Percentiles rank a stretch among this genome's conserved stretches.
Conservation (phyloP, 768 basidiomycete species). For the Tylopilus subfusipes region DNA sequence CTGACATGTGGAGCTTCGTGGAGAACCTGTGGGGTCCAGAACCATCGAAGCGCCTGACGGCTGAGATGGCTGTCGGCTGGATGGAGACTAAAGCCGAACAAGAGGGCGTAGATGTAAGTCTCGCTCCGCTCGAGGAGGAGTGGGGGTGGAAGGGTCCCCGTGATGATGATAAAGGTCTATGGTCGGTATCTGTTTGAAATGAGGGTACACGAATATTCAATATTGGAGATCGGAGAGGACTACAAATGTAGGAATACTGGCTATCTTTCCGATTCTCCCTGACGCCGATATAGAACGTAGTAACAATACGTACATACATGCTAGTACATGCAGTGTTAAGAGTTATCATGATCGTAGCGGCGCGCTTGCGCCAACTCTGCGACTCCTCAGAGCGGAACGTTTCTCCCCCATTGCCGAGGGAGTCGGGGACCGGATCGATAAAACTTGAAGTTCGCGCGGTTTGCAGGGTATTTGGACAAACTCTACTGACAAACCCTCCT, state of each 20-base stretch:
- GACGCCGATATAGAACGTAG: no score
- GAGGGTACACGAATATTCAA: no score
- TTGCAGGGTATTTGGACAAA: no score
- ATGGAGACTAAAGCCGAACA: conserved; percentile 17
- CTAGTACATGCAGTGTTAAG: neutral
- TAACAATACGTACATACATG: no score
- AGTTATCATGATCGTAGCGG: neutral
- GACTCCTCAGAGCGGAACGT: no score
- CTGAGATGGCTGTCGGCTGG: conserved; percentile 22
- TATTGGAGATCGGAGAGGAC: neutral
- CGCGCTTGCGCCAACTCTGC: no score
- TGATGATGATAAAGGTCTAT: conserved; percentile 4
- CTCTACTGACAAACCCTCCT: no score
- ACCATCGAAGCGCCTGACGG: conserved; percentile 23
- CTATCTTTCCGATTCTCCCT: no score
- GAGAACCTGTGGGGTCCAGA: conserved; percentile 25
- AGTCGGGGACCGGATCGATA: no score
- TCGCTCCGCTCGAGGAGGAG: conserved; percentile 13
- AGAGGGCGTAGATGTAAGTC: conserved; percentile 5
- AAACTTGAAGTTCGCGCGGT: no score
- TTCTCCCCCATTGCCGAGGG: no score
- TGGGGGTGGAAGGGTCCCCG: conserved; percentile 14
- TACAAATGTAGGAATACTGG: no score
- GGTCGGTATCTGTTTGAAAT: conserved; percentile 12
- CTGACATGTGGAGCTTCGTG: conserved; percentile 30